phyloP scores from a whole-genome alignment of 1,284 basidiomycete species.

The Papiliotrema flavescens region DNA sequence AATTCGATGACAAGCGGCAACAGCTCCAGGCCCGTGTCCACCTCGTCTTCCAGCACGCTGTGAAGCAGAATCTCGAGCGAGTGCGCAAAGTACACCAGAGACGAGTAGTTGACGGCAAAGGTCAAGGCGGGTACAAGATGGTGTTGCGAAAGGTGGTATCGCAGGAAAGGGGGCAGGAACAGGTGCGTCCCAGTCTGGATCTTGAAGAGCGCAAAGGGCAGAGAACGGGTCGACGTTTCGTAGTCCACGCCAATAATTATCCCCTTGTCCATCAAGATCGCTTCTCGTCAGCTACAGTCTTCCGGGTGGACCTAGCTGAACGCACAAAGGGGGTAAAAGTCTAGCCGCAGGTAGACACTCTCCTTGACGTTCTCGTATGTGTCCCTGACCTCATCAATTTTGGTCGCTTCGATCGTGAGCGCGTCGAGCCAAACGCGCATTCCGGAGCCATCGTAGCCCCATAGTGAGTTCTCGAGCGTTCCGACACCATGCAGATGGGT shows the following conservation, averaged over 20 bases:
- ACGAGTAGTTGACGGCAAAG: slow-evolving; percentile 81
- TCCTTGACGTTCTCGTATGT: slow-evolving; percentile 72
- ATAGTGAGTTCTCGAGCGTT: slow-evolving; percentile 90
- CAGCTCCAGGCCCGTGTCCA: slow-evolving; percentile 52
- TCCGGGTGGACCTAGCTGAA: slow-evolving; percentile 45
- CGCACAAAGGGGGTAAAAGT: slow-evolving; percentile 95
- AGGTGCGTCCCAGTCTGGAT: slow-evolving; percentile 91
- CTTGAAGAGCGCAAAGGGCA: slow-evolving; percentile 89
- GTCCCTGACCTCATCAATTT: slow-evolving; percentile 51
- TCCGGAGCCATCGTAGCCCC: slow-evolving; percentile 89
- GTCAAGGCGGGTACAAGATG: slow-evolving; percentile 75
- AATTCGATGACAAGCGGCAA: slow-evolving; percentile 79
- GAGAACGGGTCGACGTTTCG: slow-evolving; percentile 70
- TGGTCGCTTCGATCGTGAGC: slow-evolving; percentile 70
- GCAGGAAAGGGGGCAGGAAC: slow-evolving; percentile 88
- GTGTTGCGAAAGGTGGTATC: slow-evolving; percentile 70
- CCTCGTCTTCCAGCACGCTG: slow-evolving; percentile 88
- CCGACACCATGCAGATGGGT: slow-evolving; percentile 91
- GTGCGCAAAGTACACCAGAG: slow-evolving; percentile 89
- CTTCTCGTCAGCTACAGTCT: slow-evolving; percentile 50
- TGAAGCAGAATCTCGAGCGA: slow-evolving; percentile 91
- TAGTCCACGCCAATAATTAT: slow-evolving; percentile 96
- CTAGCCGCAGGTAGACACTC: slow-evolving; percentile 82
- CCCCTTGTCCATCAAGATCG: slow-evolving; percentile 96
- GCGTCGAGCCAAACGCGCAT: slow-evolving; percentile 96